A percentile compares a stretch with the other conserved stretches of the same genome.
Conservation (phyloP, 176 grass and related monocot species). For the Hordeum marinum region DNA sequence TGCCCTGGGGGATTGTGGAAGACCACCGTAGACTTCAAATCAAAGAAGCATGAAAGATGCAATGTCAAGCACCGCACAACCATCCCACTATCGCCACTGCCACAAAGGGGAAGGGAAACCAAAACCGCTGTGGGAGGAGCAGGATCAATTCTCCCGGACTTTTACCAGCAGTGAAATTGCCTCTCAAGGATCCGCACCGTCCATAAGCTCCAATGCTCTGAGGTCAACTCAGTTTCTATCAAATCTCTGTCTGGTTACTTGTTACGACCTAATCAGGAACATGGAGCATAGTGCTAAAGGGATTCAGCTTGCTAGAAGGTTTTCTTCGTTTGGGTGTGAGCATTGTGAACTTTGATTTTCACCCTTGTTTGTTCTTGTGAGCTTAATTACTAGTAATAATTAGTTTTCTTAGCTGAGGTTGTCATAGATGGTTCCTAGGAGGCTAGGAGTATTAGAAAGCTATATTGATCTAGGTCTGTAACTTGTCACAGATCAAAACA, state of each 20-base stretch:
- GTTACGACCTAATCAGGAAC: too few relatives aligned
- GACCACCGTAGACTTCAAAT: background rate
- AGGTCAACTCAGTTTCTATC: too few relatives aligned
- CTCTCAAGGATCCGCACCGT: background rate
- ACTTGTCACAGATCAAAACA: background rate
- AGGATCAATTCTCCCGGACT: background rate
- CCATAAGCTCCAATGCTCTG: background rate
- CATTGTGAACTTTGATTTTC: background rate
- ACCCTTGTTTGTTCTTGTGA: background rate
- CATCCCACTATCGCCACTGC: background rate
- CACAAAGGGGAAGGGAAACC: background rate
- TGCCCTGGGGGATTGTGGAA: background rate
- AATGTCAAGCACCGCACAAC: background rate
- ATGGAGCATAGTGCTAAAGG: background rate
- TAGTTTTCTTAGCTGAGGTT: background rate
- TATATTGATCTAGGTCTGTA: background rate
- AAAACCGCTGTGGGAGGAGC: background rate
- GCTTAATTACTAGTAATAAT: background rate
- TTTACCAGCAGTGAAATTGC: background rate
- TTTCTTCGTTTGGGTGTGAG: background rate
- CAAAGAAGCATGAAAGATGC: background rate
- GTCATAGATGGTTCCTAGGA: background rate
- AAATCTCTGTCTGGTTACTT: too few relatives aligned
- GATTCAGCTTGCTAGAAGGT: background rate
- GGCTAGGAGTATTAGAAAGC: background rate